Conservation (phyloP, 2,329 filamentous ascomycete species). For the Aspergillus sp. region DNA sequence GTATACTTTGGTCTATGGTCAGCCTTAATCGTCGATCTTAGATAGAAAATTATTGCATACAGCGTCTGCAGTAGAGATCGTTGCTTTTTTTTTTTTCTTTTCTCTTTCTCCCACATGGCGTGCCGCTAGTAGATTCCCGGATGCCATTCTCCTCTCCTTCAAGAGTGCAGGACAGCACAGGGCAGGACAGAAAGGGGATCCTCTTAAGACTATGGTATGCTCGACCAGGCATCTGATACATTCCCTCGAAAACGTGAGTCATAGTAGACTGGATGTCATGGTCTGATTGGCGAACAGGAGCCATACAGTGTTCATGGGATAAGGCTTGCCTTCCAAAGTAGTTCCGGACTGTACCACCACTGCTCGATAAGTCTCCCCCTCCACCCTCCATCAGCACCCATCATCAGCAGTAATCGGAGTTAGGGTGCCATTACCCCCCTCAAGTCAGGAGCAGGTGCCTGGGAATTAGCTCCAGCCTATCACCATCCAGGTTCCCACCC, state of each 20-base stretch:
- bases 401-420: neutral
- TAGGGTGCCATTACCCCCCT: neutral
- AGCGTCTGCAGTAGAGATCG: conserved; percentile 1
- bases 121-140: neutral
- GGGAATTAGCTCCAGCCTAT: neutral
- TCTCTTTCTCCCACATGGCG: neutral
- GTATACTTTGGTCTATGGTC: neutral
- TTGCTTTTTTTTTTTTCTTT: too few relatives aligned
- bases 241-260: conserved; percentile 15
- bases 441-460: neutral
- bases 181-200: conserved; percentile 2
- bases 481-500: neutral
- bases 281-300: conserved; percentile 20
- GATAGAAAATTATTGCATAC: neutral
- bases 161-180: neutral
- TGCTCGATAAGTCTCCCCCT: neutral
- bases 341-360: conserved; percentile 18
- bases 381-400: conserved; percentile 6
- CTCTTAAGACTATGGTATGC: conserved; percentile 12
- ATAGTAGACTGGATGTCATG: conserved; percentile 11
- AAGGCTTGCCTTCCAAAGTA: conserved; percentile 7
- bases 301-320: conserved; percentile 20
- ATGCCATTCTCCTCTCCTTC: neutral
- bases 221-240: conserved; percentile 16
- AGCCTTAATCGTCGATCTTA: neutral